Evolutionary conservation across 78 protist species (phyloP), one percentile per base, ranked within the genome.

Genomic region (Polysphondylium violaceum): DNA sequence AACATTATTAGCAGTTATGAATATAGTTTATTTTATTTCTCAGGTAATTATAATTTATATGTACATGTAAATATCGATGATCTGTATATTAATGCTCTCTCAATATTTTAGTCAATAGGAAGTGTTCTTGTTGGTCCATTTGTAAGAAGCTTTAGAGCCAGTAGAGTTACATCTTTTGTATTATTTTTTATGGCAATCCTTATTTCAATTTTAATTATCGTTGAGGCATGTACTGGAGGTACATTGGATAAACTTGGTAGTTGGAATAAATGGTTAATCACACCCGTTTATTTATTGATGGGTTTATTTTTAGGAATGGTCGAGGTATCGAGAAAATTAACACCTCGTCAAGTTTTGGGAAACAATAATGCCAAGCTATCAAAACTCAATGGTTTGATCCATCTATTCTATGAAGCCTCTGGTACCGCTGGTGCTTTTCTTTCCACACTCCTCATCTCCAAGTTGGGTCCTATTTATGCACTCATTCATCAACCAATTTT

Each of bases 381-480:
- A 27, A 83, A 69, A n/a, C 29, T 83, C 19, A 83, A 83, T 43
- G 91, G 91, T 83, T 3, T 55, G 0, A 63, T 83, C 29, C 91
- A 83, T 36, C 31, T 83, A 3, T 83, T 83, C 67, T 83, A 83
- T 33, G 91, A 83, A 44, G 12, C 41, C 14, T 27, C 59, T n/a
- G 91, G 91, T 69, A 83, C 91, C n/a, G 55, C 63, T 17, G 91
- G 91, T 59, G 91, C 91, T 21, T 83, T 69, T 55, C 73, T 83
- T 11, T 69, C 79, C 23, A 83, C 91, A 1, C 58, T 61, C 4
- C 63, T 83, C 36, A 83, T 83, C 65, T 31, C 67, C 3, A 36
- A 29, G 8, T 44, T 83, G 0, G 91, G 91, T 40, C 81, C 91
- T 7, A 50, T 83, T 47, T 83, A 53, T 33, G 65, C 91, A 0